Evolutionary conservation across 768 basidiomycete genomes (phyloP).

Genomic region (Agaricus blazei): DNA sequence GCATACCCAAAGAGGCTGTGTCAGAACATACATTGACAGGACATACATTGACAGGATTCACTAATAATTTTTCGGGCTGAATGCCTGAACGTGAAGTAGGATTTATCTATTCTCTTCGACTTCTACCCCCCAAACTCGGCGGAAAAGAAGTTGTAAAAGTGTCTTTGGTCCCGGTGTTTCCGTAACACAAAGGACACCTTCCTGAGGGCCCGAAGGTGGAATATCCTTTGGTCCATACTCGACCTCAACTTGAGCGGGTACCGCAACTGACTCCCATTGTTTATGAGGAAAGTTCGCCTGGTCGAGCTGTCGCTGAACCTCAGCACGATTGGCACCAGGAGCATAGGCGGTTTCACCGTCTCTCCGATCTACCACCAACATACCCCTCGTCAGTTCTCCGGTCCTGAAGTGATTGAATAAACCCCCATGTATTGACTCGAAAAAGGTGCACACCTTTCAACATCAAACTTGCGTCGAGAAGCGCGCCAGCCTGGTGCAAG

Average conservation of each 20-base stretch:
- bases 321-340: constrained; percentile 59
- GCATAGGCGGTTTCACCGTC: constrained; percentile 60
- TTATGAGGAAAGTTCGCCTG: constrained; percentile 24
- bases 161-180: constrained; percentile 58
- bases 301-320: constrained; percentile 52
- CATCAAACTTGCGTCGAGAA: constrained; percentile 49
- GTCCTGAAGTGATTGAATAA: constrained; percentile 29
- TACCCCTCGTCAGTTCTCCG: constrained; percentile 80
- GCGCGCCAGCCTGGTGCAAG: constrained; percentile 53
- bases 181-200: constrained; percentile 44
- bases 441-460: constrained; percentile 51
- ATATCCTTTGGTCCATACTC: constrained; percentile 22
- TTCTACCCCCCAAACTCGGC: constrained; percentile 12
- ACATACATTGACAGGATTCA: no score
- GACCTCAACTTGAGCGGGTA: constrained; percentile 52
- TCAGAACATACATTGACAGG: no score
- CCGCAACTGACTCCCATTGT: constrained; percentile 42
- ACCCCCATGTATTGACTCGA: neutral
- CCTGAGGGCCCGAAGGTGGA: constrained; percentile 1
- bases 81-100: neutral
- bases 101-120: neutral
- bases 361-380: constrained; percentile 81
- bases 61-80: no score
- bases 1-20: no score
- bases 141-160: constrained; percentile 23